Percentiles rank a stretch among this genome's conserved stretches.
These are phyloP conservation scores for Solanum chmielewskii DNA, from an alignment of 257 asterid genomes.

Conservation along the genomic window DNA sequence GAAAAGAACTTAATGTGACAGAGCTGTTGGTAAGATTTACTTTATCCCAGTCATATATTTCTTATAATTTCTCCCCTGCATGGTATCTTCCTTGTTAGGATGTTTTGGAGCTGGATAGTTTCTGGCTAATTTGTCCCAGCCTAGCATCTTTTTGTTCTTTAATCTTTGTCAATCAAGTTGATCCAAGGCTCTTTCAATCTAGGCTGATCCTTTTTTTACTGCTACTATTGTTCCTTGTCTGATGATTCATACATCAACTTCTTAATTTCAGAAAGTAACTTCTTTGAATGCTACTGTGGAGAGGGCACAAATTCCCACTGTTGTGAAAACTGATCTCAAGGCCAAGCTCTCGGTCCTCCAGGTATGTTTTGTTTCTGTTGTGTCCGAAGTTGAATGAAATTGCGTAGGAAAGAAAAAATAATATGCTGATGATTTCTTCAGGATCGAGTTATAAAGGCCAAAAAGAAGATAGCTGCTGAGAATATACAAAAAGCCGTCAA, in stretches of 20 bases:
- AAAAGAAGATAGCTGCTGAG: constrained; percentile 81
- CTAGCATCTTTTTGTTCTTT: background rate
- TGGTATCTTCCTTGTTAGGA: background rate
- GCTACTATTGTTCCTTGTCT: background rate
- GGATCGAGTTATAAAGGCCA: constrained; percentile 74
- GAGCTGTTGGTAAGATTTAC: background rate
- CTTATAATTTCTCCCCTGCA: background rate
- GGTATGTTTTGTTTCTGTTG: constrained; percentile 26
- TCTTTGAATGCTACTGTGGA: constrained; percentile 74
- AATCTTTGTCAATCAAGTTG: background rate
- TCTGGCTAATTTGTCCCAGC: background rate
- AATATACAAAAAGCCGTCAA: constrained; percentile 65
- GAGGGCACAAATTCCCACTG: constrained; percentile 70
- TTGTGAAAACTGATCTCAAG: constrained; percentile 81
- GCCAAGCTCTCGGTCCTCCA: constrained; percentile 62
- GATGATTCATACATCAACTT: background rate
- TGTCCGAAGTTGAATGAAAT: background rate
- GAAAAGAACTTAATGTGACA: background rate
- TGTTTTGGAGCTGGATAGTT: background rate
- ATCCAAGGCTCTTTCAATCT: background rate
- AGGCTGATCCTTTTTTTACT: background rate
- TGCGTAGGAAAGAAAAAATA: background rate
- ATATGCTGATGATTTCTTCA: constrained; percentile 4
- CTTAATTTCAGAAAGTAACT: constrained; percentile 64
- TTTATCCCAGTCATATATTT: background rate